Conservation (phyloP, 176 grass and related monocot genomes). For the Carex myosuroides region DNA sequence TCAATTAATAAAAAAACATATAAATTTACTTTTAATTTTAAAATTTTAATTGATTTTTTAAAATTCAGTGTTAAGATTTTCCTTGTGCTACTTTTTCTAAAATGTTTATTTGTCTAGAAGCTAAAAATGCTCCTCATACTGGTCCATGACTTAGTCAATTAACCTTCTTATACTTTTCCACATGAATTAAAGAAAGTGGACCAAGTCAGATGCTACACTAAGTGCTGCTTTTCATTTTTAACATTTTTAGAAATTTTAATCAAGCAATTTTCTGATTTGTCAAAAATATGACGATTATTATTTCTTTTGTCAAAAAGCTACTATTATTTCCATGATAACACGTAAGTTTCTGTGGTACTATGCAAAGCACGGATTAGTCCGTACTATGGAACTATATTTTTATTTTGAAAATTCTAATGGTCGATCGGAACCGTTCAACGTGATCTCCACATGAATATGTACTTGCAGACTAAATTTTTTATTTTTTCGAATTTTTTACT, state of each 20-base stretch:
- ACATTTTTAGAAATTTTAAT: neutral
- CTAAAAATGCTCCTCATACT: neutral
- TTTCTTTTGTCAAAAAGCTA: neutral
- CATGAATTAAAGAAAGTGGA: neutral
- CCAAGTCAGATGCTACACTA: neutral
- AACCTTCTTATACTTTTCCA: neutral
- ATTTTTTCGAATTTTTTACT: too few relatives aligned
- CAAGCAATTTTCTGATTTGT: neutral
- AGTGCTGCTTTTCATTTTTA: neutral
- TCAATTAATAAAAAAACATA: too few relatives aligned
- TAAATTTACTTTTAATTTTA: too few relatives aligned
- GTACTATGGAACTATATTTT: too few relatives aligned
- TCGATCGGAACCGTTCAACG: too few relatives aligned
- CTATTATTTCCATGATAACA: neutral
- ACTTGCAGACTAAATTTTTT: too few relatives aligned
- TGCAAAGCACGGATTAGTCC: too few relatives aligned
- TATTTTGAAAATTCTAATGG: too few relatives aligned
- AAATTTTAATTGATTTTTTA: neutral
- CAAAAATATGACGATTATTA: neutral
- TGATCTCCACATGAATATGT: too few relatives aligned
- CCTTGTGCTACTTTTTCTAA: neutral
- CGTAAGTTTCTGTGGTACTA: too few relatives aligned
- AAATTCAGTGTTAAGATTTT: neutral
- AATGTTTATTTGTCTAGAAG: constrained; percentile 2
- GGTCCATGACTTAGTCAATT: neutral